These are phyloP conservation scores for Pseudocercospora vitis DNA, from an alignment of 2,329 filamentous ascomycete genomes.

Conservation along the genomic window DNA sequence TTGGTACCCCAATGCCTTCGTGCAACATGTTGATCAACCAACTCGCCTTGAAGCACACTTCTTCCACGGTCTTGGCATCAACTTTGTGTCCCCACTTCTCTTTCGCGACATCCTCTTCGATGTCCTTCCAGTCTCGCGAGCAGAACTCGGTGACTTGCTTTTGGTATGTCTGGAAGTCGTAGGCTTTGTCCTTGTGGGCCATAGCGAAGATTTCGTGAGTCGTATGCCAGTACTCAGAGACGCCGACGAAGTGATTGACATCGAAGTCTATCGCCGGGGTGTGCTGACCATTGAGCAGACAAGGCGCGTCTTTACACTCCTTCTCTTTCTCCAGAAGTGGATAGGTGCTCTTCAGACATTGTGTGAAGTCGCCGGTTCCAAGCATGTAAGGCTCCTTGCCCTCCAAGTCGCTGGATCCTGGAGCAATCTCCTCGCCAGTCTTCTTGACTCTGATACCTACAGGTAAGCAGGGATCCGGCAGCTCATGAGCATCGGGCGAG, in stretches of 20 bases:
- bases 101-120: slow-evolving; percentile 64
- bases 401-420: slow-evolving; percentile 44
- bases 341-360: slow-evolving; percentile 78
- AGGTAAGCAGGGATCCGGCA: slow-evolving; percentile 90
- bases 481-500: slow-evolving; percentile 66
- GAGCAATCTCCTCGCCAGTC: slow-evolving; percentile 62
- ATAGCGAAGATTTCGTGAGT: slow-evolving; percentile 89
- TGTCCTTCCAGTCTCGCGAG: slow-evolving; percentile 74
- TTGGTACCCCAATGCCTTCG: slow-evolving; percentile 90
- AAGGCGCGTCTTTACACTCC: slow-evolving; percentile 78
- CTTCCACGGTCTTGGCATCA: slow-evolving; percentile 69
- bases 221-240: slow-evolving; percentile 98
- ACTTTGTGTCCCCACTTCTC: slow-evolving; percentile 75
- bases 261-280: slow-evolving; percentile 95
- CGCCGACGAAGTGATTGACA: slow-evolving; percentile 95
- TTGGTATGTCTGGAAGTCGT: slow-evolving; percentile 89
- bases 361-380: slow-evolving; percentile 83
- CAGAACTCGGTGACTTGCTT: slow-evolving; percentile 82
- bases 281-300: slow-evolving; percentile 85
- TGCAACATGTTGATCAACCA: slow-evolving; percentile 98
- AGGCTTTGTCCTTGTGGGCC: slow-evolving; percentile 73
- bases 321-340: slow-evolving; percentile 87
- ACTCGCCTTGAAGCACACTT: slow-evolving; percentile 96
- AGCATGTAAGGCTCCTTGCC: slow-evolving; percentile 59
- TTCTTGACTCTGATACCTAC: slow-evolving; percentile 70